Evolutionary conservation across 2,329 filamentous ascomycete species (phyloP), one percentile per base, ranked within the genome.

Genomic region (Claviceps sp.): DNA sequence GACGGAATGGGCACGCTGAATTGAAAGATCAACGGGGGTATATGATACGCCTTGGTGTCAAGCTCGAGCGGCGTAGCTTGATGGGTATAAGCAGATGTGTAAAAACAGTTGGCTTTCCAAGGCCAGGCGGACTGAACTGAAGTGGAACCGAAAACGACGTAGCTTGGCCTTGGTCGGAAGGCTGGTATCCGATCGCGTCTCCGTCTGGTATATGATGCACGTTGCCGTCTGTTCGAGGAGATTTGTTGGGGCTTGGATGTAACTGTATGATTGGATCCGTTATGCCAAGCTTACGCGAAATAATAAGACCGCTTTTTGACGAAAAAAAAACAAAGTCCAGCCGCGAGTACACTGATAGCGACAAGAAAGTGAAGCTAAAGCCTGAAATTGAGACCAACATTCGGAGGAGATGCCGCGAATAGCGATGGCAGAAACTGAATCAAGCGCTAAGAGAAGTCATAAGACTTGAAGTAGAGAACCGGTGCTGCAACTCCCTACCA

Each of bases 121-220:
- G n/a, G 30, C 45, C 26, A 38, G 40, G 37, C 50, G 9, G 16
- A 50, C 42, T 24, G 50, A 40, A 49, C 43, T 45, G 49, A 51
- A 46, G 45, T 34, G 50, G 45, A 38, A 45, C 13, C 45, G 38
- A 51, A 41, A 37, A 45, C 24, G 30, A 48, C 51, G 53, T 43
- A 41, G 48, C 46, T 44, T 18, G 40, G 24, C 8, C 24, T 22
- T 42, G 18, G 43, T 46, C 47, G 46, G 34, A 48, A 14, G 49
- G 42, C 34, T 45, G 46, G 50, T 50, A 45, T 34, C 20, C 44
- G 30, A 30, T 30, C 30, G 30, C 30, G 48, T 48, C 43, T 22
- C 50, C 50, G 53, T 54, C 53, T 52, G 55, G 52, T 54, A 49
- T 46, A 47, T 55, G 53, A 54, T 54, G 47, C n/a, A 46, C 45